These are phyloP conservation scores for Grigorovia jiainica DNA, from an alignment of 805 yeast species.

Conservation along the genomic window DNA sequence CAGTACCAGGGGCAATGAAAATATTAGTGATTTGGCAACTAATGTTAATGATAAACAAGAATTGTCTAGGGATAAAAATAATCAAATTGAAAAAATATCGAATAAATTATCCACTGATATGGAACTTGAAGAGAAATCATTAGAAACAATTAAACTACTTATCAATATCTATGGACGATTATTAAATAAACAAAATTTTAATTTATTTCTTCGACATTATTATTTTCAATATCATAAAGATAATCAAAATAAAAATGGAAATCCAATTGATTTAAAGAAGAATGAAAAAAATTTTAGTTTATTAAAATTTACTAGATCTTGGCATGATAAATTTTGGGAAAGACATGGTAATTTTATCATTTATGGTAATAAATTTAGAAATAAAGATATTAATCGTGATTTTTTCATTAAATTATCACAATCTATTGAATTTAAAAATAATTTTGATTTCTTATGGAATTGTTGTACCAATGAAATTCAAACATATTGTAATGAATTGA, in stretches of 20 bases:
- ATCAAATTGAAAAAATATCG: too few relatives aligned
- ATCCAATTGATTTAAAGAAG: too few relatives aligned
- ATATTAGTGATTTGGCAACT: too few relatives aligned
- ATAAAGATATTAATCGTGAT: too few relatives aligned
- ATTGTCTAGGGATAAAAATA: too few relatives aligned
- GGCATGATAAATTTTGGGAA: slow-evolving; percentile 18
- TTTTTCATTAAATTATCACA: slow-evolving; percentile 1
- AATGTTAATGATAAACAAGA: too few relatives aligned
- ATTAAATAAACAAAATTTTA: not conserved
- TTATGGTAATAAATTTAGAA: slow-evolving; percentile 12
- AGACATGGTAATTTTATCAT: slow-evolving; percentile 15
- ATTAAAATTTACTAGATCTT: slow-evolving; percentile 19
- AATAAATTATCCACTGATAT: too few relatives aligned
- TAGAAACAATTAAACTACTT: not conserved
- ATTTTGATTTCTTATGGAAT: slow-evolving; percentile 13
- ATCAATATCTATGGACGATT: not conserved
- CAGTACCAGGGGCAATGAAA: too few relatives aligned
- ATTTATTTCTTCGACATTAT: not conserved
- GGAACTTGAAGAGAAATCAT: not conserved
- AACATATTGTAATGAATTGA: slow-evolving; percentile 8
- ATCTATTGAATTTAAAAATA: slow-evolving; percentile 12
- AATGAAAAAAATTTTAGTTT: too few relatives aligned
- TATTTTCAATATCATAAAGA: not conserved
- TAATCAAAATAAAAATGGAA: not conserved
- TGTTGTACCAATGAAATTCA: slow-evolving; percentile 10